phyloP scores from a whole-genome alignment of 768 basidiomycete species.

The Boletus bicolor region DNA sequence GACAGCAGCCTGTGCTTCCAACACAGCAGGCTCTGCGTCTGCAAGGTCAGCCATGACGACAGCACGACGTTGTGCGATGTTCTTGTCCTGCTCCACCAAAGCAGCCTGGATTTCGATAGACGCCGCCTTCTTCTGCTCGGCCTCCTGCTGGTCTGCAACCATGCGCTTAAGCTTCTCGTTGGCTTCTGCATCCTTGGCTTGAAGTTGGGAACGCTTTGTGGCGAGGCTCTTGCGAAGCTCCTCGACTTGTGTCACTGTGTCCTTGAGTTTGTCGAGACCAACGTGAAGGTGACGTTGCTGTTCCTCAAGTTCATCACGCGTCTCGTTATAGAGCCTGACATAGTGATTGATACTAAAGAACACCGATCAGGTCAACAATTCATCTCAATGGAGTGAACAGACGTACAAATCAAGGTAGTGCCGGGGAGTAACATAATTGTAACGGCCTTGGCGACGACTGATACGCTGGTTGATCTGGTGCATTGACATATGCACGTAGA shows the following conservation, averaged over 20 bases:
- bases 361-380: constrained; percentile 3
- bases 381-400: not conserved
- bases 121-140: constrained; percentile 95
- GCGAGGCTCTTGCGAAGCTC: constrained; percentile 94
- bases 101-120: constrained; percentile 96
- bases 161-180: constrained; percentile 97
- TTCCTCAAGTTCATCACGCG: constrained; percentile 95
- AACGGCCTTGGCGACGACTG: constrained; percentile 89
- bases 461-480: constrained; percentile 87
- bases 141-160: constrained; percentile 98
- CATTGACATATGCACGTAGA: constrained; percentile 86
- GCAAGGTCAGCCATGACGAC: constrained; percentile 95
- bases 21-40: constrained; percentile 95
- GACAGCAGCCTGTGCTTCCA: constrained; percentile 94
- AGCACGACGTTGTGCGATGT: constrained; percentile 83
- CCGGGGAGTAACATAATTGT: constrained; percentile 94
- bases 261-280: constrained; percentile 92
- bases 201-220: constrained; percentile 86
- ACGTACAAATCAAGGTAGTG: constrained; percentile 99
- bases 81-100: constrained; percentile 83
- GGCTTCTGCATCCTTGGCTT: constrained; percentile 91
- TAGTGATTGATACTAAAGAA: constrained; percentile 88
- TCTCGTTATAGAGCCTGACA: constrained; percentile 91
- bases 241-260: constrained; percentile 96
- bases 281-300: constrained; percentile 98